phyloP scores from a whole-genome alignment of 306 rosid genomes.

The Citrullus amarus region DNA sequence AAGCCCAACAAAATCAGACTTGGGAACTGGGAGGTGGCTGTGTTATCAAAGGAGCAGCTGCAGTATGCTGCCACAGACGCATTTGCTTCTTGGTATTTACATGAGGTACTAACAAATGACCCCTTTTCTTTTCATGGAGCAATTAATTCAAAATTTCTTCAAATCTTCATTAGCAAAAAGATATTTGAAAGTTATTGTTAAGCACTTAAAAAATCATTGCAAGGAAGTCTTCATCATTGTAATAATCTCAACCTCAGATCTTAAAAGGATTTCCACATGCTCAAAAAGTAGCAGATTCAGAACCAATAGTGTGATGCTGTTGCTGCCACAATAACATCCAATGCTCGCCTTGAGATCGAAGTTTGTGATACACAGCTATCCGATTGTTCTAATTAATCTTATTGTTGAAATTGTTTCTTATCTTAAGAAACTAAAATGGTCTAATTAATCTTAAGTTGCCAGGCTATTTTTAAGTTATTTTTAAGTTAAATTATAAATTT shows the following conservation, averaged over 20 bases:
- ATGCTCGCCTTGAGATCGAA: not conserved
- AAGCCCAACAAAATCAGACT: conserved; percentile 49
- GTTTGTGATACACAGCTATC: not conserved
- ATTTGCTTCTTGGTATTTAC: conserved; percentile 70
- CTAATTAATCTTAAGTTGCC: not conserved
- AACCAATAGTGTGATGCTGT: not conserved
- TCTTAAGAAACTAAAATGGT: not conserved
- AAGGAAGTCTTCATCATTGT: not conserved
- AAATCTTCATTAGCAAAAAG: not conserved
- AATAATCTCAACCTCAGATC: not conserved
- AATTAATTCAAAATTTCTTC: not conserved
- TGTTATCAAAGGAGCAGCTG: conserved; percentile 53
- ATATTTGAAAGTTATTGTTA: too few species aligned
- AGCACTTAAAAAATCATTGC: too few species aligned
- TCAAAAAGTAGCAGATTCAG: not conserved
- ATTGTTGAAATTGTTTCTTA: conserved; percentile 1
- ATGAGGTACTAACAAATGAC: conserved; percentile 37
- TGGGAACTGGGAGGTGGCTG: conserved; percentile 73
- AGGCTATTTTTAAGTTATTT: not conserved
- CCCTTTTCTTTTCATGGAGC: not conserved
- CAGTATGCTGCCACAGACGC: conserved; percentile 91
- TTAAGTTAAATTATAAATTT: too few species aligned
- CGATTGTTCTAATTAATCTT: not conserved
- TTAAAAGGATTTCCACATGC: conserved; percentile 5
- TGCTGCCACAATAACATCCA: not conserved